A percentile compares a stretch with the other conserved stretches of the same genome.
Evolutionary conservation across 2,329 filamentous ascomycete species (phyloP).

Genomic region (Podosphaera aphanis): DNA sequence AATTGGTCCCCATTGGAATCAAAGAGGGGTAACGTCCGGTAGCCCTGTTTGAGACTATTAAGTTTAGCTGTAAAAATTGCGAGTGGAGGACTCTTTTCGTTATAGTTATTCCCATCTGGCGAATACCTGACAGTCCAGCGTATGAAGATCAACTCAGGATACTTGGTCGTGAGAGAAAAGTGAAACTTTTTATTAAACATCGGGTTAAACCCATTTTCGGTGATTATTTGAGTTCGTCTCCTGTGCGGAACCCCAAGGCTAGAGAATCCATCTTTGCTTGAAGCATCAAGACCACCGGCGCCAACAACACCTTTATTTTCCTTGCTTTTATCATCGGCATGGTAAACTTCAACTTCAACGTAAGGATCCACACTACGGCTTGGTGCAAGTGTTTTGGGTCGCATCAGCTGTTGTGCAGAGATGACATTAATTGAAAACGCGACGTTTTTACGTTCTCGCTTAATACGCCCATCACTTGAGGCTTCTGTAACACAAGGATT

Average conservation of each 20-base stretch:
- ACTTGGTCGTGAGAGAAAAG: conserved; percentile 75
- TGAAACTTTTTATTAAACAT: conserved; percentile 59
- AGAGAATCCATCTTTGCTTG: conserved; percentile 37
- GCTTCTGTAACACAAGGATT: conserved; percentile 27
- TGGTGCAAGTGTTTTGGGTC: conserved; percentile 47
- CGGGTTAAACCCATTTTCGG: conserved; percentile 84
- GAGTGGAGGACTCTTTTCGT: conserved; percentile 38
- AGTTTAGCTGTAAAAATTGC: conserved; percentile 88
- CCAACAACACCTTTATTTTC: conserved; percentile 51
- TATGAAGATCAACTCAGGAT: conserved; percentile 80
- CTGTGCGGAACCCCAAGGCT: conserved; percentile 51
- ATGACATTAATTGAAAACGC: conserved; percentile 72
- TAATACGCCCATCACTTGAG: conserved; percentile 29
- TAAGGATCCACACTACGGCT: conserved; percentile 73
- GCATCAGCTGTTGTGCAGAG: conserved; percentile 83
- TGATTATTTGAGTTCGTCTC: conserved; percentile 56
- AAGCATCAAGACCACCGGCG: conserved; percentile 41
- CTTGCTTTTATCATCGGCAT: conserved; percentile 80
- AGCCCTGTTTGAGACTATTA: conserved; percentile 69
- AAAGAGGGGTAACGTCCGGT: conserved; percentile 72
- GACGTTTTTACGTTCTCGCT: conserved; percentile 60
- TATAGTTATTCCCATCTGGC: conserved; percentile 46
- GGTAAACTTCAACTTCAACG: conserved; percentile 83
- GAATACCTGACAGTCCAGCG: conserved; percentile 83
- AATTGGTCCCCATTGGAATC: conserved; percentile 81